Evolutionary conservation across 768 basidiomycete species (phyloP), one percentile per base, ranked within the genome.

Genomic region (Termitomyces sp.): DNA sequence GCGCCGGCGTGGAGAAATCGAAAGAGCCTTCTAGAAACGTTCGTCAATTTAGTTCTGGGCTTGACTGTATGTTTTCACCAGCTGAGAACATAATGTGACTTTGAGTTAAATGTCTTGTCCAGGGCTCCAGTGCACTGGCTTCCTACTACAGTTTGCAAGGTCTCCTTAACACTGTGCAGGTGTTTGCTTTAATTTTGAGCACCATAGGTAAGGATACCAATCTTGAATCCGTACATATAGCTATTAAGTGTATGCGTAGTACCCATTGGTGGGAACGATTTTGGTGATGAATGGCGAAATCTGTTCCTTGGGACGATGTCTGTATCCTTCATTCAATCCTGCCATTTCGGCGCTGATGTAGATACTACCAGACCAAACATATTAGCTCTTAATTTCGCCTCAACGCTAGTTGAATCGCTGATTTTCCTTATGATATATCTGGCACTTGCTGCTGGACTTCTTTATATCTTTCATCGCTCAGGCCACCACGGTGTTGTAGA

Each of bases 131-230:
- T 28, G 28, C 28, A 28, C 28, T 28, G 28, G 28, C 28, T 28
- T 28, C 28, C 2, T 28, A 28, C 28, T 28, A 28, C 28, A 28
- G 28, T 28, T 28, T 69, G 22, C 85, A 88, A 67, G 88, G 89
- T 44, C 75, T 90, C 11, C 77, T 84, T 56, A 88, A 88, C 63
- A 88, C 85, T 0, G 71, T 91, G 0, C 89, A 91, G 67, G 79
- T 91, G 39, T 89, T 90, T 70, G 88, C 89, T 0, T 74, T 91
- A 32, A 79, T 91, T 48, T 70, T 91, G 60, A 85, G 80, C 60
- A 89, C 88, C 2, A 81, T 90, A 62, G 81, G 89, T 89, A 66
- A 44, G 28, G 28, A 28, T 28, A 28, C 4, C 28, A 28, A 28
- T 28, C 28, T 28, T 28, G 4, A 28, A 28, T 28, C 28, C 28